phyloP scores from a whole-genome alignment of 345 rosid genomes.

The Citrus sinensis region DNA sequence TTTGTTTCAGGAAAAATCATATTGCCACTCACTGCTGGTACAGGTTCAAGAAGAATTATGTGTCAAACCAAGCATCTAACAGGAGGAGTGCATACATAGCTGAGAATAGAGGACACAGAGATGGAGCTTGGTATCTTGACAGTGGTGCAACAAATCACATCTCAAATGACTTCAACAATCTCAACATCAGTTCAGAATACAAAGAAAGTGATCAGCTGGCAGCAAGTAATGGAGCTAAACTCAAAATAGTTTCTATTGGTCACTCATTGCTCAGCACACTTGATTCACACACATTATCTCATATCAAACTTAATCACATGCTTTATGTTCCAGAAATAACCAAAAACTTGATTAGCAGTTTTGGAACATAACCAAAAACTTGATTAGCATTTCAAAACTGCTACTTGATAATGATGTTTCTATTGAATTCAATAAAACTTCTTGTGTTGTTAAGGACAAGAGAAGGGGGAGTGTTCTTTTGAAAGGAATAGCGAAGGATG shows the following conservation, averaged over 20 bases:
- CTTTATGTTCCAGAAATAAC: not conserved
- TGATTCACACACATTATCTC: not conserved
- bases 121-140: not conserved
- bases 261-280: not conserved
- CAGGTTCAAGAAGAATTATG: too few species aligned
- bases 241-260: not conserved
- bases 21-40: too few species aligned
- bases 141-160: not conserved
- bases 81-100: too few species aligned
- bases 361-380: not conserved
- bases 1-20: too few species aligned
- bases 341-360: not conserved
- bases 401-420: not conserved
- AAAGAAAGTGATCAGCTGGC: not conserved
- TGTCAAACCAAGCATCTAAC: too few species aligned
- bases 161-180: too few species aligned
- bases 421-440: not conserved
- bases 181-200: not conserved
- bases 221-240: not conserved
- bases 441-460: not conserved
- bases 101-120: not conserved
- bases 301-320: not conserved
- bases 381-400: not conserved
- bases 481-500: not conserved
- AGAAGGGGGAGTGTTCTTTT: not conserved